phyloP scores from a whole-genome alignment of 805 yeast genomes.

The Helenozyma rhizophorensis region DNA sequence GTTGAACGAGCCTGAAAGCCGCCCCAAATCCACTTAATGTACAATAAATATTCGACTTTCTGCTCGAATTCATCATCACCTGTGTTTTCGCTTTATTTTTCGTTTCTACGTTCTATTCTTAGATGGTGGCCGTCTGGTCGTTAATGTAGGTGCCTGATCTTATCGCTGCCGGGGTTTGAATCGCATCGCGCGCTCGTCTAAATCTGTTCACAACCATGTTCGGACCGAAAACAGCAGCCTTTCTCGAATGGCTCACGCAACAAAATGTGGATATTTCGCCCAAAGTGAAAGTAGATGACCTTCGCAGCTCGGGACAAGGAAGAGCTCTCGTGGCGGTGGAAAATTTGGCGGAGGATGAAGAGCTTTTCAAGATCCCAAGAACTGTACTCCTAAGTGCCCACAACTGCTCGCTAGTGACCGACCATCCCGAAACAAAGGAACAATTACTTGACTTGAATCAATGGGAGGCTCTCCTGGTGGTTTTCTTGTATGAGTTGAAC shows the following conservation, averaged over 20 bases:
- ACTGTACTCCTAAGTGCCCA: slow-evolving; percentile 52
- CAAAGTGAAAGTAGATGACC: slow-evolving; percentile 58
- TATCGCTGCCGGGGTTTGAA: slow-evolving; percentile 1
- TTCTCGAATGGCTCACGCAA: slow-evolving; percentile 23
- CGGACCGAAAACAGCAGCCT: slow-evolving; percentile 17
- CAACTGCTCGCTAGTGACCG: slow-evolving; percentile 43
- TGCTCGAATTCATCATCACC: no score
- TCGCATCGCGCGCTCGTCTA: no score
- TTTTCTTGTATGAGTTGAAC: slow-evolving; percentile 57
- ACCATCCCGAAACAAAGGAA: slow-evolving; percentile 26
- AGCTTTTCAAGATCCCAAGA: slow-evolving; percentile 67
- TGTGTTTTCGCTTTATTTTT: no score
- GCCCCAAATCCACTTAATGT: no score
- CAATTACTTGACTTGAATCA: slow-evolving; percentile 45
- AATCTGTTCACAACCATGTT: slow-evolving; percentile 7
- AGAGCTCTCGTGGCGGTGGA: slow-evolving; percentile 67
- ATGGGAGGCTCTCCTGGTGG: slow-evolving; percentile 77
- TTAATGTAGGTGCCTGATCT: background rate
- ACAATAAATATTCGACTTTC: no score
- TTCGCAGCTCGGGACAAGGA: slow-evolving; percentile 60
- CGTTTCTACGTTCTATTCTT: no score
- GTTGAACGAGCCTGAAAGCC: slow-evolving; percentile 7
- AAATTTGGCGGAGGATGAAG: slow-evolving; percentile 59
- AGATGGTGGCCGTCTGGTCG: background rate
- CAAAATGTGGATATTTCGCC: slow-evolving; percentile 46